phyloP scores from a whole-genome alignment of 2,329 filamentous ascomycete genomes.

The Aureobasidium zeae region DNA sequence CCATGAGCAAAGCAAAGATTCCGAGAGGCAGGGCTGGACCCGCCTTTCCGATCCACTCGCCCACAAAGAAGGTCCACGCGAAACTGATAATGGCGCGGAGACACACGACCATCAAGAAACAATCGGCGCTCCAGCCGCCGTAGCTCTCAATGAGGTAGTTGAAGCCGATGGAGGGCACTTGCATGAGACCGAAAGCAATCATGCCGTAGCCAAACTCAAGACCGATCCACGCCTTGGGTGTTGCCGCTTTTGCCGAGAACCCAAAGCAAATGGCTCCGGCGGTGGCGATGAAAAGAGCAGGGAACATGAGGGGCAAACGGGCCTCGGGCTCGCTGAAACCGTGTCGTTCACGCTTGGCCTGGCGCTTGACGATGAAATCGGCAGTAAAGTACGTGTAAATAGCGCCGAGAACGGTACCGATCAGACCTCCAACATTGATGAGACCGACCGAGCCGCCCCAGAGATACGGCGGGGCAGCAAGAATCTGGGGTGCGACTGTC shows the following conservation, averaged over 20 bases:
- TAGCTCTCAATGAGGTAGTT: constrained; percentile 32
- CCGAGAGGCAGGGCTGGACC: constrained; percentile 44
- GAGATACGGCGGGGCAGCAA: constrained; percentile 33
- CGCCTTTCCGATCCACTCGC: constrained; percentile 36
- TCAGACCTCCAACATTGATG: constrained; percentile 31
- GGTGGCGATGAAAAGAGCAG: constrained; percentile 30
- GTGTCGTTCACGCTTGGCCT: constrained; percentile 29
- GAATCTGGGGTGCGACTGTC: constrained; percentile 30
- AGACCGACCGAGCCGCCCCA: constrained; percentile 34
- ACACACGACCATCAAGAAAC: constrained; percentile 46
- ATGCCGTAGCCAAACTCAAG: constrained; percentile 33
- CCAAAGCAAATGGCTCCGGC: constrained; percentile 33
- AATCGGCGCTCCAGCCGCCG: constrained; percentile 35
- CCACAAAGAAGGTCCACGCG: constrained; percentile 47
- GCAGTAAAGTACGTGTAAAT: constrained; percentile 31
- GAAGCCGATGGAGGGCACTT: constrained; percentile 36
- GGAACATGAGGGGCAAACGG: constrained; percentile 32
- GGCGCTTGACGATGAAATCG: constrained; percentile 31
- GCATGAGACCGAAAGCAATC: constrained; percentile 35
- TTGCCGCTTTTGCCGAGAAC: constrained; percentile 32
- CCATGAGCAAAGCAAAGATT: constrained; percentile 45
- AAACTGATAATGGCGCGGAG: constrained; percentile 43
- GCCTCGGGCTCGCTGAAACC: constrained; percentile 34
- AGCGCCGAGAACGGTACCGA: constrained; percentile 31
- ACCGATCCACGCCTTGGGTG: constrained; percentile 31